phyloP scores from a whole-genome alignment of 2,329 filamentous ascomycete species.

The Sporothrix schenckii region DNA sequence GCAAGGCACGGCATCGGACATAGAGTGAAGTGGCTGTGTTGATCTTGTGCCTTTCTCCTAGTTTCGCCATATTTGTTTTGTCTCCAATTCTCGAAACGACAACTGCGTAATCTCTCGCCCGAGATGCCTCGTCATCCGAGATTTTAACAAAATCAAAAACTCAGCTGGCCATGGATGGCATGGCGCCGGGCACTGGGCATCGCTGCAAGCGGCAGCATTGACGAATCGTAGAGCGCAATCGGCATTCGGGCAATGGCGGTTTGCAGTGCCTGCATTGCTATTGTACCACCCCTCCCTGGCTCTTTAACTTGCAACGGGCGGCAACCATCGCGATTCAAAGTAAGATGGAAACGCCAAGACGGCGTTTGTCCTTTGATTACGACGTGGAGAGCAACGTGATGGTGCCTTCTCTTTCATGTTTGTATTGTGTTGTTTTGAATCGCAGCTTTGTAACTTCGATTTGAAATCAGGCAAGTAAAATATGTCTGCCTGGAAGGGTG shows the following conservation, averaged over 20 bases:
- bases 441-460: not conserved
- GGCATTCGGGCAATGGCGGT: conserved; percentile 5
- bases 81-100: not conserved
- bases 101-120: not conserved
- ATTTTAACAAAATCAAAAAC: too few species aligned
- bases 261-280: not conserved
- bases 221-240: not conserved
- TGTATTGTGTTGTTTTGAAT: not conserved
- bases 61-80: not conserved
- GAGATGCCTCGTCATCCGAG: conserved; percentile 18
- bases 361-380: not conserved
- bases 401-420: not conserved
- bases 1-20: conserved; percentile 9
- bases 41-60: not conserved
- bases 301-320: not conserved
- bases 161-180: conserved; percentile 10
- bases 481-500: conserved; percentile 6
- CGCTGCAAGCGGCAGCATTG: conserved; percentile 25
- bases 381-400: not conserved
- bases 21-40: not conserved
- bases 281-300: not conserved
- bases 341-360: not conserved
- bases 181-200: not conserved
- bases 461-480: conserved; percentile 2
- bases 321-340: not conserved